A percentile compares a stretch with the other conserved stretches of the same genome.
phyloP scores from a whole-genome alignment of 495 filamentous ascomycete species.

The Apiosordaria backusii region DNA sequence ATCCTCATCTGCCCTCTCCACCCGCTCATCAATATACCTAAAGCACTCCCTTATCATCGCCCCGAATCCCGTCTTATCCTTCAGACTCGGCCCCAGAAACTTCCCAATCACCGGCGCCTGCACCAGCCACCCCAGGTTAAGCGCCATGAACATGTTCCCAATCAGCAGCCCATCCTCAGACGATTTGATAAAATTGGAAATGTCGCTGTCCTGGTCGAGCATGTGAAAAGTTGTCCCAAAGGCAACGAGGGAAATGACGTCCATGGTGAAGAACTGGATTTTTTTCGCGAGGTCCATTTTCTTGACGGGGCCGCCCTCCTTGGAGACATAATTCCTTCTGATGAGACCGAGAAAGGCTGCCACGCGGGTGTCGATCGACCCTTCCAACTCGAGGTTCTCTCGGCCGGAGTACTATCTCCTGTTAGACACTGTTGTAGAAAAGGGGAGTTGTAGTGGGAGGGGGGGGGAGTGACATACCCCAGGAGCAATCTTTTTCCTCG shows the following conservation, averaged over 20 bases:
- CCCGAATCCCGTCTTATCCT: slow-evolving; percentile 40
- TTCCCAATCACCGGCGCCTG: slow-evolving; percentile 37
- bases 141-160: slow-evolving; percentile 24
- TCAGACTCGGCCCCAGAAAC: slow-evolving; percentile 49
- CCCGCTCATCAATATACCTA: slow-evolving; percentile 30
- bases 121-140: slow-evolving; percentile 40
- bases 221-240: slow-evolving; percentile 39
- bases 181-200: slow-evolving; percentile 28
- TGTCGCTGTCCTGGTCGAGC: slow-evolving; percentile 32
- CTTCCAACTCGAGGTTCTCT: slow-evolving; percentile 32
- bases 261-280: slow-evolving; percentile 39
- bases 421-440: no score
- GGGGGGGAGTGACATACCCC: slow-evolving; percentile 34
- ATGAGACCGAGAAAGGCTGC: slow-evolving; percentile 41
- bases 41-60: slow-evolving; percentile 25
- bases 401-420: slow-evolving; percentile 28
- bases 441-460: neutral
- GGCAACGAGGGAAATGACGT: slow-evolving; percentile 39
- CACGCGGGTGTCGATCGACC: slow-evolving; percentile 43
- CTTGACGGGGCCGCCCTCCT: slow-evolving; percentile 28
- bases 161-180: slow-evolving; percentile 27
- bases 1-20: slow-evolving; percentile 23
- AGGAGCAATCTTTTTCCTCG: slow-evolving; percentile 33
- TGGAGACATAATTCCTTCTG: slow-evolving; percentile 42
- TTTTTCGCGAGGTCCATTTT: slow-evolving; percentile 43